Base-by-base conservation (phyloP, 2,329 filamentous ascomycete genomes). In the Fusarium duplospermum region DNA sequence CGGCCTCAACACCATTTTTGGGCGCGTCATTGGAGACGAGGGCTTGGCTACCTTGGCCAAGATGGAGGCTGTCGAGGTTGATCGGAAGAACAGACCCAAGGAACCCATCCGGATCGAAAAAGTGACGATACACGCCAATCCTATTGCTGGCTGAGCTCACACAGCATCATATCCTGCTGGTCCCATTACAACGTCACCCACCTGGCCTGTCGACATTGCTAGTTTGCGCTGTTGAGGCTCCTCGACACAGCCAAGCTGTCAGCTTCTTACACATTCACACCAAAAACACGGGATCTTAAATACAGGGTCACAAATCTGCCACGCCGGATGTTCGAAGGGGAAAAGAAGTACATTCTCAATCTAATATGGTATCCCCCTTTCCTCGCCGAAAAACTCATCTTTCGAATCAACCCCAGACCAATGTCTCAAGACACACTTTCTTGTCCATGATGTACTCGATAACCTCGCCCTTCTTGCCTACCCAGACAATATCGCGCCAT, bases 1-100 rank as follows among this genome's bases (percentile, higher is more conserved):
- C 81, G 94, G 93, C 6, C 89, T 94, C 80, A 96, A 96, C 80
- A 95, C 94, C 0, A 92, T 96, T 2, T 96, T 97, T 83, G 94
- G 93, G 13, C 91, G 92, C 81, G 86, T 96, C 36, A 86, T 92
- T 65, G 91, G 89, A 40, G 91, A 92, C 76, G 90, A 91, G 52
- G 88, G 89, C 65, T 78, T 91, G 57, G 89, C 86, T 38, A 93
- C 92, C 6, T 83, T 96, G 76, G 89, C 91, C 64, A 91, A 89
- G 81, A 87, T 96, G 78, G 94, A 96, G 85, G 87, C 84, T 24
- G 82, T 94, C 22, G 89, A 91, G 72, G 90, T 95, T 57, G 94
- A 96, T 82, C 93, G 91, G 85, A 96, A 96, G 87, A 91, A 88
- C 77, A 85, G 93, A 59, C 93, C 93, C 0, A 91, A 91, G 83